Evolutionary conservation across 805 yeast species (phyloP), one percentile per base, ranked within the genome.

Genomic region (Sugiyamaella mastotermitis): DNA sequence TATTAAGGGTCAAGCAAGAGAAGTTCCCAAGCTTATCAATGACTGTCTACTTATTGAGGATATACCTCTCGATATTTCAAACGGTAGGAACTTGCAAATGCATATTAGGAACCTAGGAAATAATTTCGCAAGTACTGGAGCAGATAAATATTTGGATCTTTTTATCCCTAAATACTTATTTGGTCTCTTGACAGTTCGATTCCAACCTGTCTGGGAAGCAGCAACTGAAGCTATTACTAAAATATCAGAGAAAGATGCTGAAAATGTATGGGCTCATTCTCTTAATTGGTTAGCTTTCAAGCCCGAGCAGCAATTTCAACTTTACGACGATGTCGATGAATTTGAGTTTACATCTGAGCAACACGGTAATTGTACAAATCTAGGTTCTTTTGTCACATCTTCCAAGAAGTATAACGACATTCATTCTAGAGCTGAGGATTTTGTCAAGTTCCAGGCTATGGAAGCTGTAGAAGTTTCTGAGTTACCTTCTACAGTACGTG

Each of bases 141-240:
- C 48, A 8, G 58, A 46, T 42, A 26, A 21, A 9, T 39, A 48
- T 21, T 36, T 48, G 2, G 53, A 52, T 25, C 27, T 42, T n/a
- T 50, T 69, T 11, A 66, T 74, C 22, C 64, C 72, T 26, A 67
- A 65, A 16, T 76, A 69, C 49, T 38, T 77, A 26, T 71, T 82
- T 48, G 97, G 97, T 23, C 68, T 83, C 43, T 60, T 88, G 30
- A 68, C 85, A 3, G 78, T 78, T 23, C 73, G 75, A 41, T 86
- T 90, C 49, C 82, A 85, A 40, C 97, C 97, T 1, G 70, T 82
- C 10, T 87, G 95, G 95, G 71, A 74, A 14, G 86, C 82, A 4
- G 82, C 83, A 1, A 62, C 69, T 38, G 90, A 80, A 43, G 69
- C 72, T 3, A 52, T 84, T 3, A 74, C 78, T 1, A 52, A 58